Percentiles rank a stretch among this genome's conserved stretches.
phyloP scores from a whole-genome alignment of 768 basidiomycete species.

The Agrocybe praecox region DNA sequence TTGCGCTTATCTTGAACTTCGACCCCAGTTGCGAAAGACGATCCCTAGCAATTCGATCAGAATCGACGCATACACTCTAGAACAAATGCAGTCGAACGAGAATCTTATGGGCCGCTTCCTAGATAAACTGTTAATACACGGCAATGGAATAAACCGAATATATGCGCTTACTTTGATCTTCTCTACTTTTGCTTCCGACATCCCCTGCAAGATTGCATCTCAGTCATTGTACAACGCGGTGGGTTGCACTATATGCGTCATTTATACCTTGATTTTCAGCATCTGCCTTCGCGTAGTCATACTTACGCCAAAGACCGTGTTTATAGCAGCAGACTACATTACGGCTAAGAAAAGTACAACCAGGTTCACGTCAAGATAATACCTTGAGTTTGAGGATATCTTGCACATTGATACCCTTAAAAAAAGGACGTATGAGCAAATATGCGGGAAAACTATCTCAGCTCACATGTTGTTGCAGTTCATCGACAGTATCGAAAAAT shows the following conservation, averaged over 20 bases:
- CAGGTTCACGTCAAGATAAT: constrained; percentile 4
- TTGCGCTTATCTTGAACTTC: constrained; percentile 89
- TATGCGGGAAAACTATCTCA: constrained; percentile 4
- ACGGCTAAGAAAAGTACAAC: constrained; percentile 2
- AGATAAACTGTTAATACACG: neutral
- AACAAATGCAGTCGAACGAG: constrained; percentile 46
- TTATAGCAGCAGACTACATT: constrained; percentile 71
- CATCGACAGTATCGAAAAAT: constrained; percentile 81
- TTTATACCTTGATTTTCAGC: constrained; percentile 85
- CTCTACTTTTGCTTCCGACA: constrained; percentile 97
- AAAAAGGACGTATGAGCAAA: constrained; percentile 13
- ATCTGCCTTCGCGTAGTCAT: constrained; percentile 92
- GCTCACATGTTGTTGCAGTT: constrained; percentile 78
- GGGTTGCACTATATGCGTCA: constrained; percentile 17
- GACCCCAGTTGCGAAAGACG: constrained; percentile 88
- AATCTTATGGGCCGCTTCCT: constrained; percentile 93
- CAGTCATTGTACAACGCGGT: constrained; percentile 2
- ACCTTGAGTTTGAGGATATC: constrained; percentile 95
- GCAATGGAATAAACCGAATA: neutral
- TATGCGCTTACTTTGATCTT: constrained; percentile 76
- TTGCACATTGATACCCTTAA: constrained; percentile 91
- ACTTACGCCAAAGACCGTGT: constrained; percentile 84
- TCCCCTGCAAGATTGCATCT: constrained; percentile 55
- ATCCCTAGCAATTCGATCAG: constrained; percentile 56
- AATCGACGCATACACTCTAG: neutral